Base-by-base conservation (phyloP, 257 asterid species). In the Lycium ferocissimum region DNA sequence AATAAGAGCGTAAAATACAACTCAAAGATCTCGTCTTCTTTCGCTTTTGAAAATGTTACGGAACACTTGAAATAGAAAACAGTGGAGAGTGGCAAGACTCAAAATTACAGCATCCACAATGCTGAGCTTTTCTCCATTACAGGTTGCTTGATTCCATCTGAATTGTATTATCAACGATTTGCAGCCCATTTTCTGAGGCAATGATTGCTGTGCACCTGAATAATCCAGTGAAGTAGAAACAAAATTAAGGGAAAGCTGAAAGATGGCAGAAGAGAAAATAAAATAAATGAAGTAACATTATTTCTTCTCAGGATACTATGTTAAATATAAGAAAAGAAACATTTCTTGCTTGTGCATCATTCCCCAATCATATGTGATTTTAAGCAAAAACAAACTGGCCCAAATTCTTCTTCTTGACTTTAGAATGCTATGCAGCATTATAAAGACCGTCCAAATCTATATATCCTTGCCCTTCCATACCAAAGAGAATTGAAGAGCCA, bases 171-270 rank as follows among this genome's bases (percentile, higher is more conserved):
- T 89, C 94, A 80, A 90, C 87, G 2, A 89, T 49, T 7, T 63
- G 89, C 86, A 89, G 73, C 47, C 90, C 94, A 38, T 92, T 88
- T 83, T 88, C 91, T 18, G 89, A 40, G 54, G 94, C 92, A 63
- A 91, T 70, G 80, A 93, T 95, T 18, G 91, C 93, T 9, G 91
- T 90, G 89, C 94, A 93, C 84, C 97, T 93, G 97, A 83, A 78
- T 58, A 71, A 61, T 57, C 83, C 86, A 7, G 72, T 9, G 38
- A 54, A 70, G 14, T 35, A 37, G 58, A 47, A 22, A 49, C 33
- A 71, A 57, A 15, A 1, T 38, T 59, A 59, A 14, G 49, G 49
- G 26, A 69, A 69, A 69, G 22, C 9, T 69, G 26, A 69, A 35
- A 67, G 51, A 37, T 69, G 51, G 40, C 70, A 20, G 20, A 67